These are phyloP conservation scores for Wolfiporia cocos DNA, from an alignment of 1,284 basidiomycete species.

Conservation along the genomic window DNA sequence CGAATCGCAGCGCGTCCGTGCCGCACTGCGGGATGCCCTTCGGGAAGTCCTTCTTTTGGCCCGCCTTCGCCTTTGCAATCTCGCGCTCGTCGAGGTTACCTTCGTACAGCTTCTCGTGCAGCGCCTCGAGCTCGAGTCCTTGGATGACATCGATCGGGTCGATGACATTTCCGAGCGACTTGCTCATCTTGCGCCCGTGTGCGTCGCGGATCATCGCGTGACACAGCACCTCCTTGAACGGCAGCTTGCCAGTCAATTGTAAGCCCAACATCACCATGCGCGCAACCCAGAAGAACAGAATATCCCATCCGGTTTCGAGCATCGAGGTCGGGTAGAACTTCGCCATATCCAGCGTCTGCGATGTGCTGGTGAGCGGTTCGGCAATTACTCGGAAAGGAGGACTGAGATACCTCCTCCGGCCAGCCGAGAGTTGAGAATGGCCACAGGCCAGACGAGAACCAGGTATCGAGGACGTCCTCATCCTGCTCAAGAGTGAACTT, in stretches of 20 bases:
- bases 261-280: slow-evolving; percentile 96
- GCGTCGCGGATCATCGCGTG: slow-evolving; percentile 99
- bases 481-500: slow-evolving; percentile 88
- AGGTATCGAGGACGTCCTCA: slow-evolving; percentile 97
- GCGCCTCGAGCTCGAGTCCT: slow-evolving; percentile 76
- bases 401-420: slow-evolving; percentile 73
- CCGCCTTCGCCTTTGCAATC: slow-evolving; percentile 84
- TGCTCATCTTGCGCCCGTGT: slow-evolving; percentile 98
- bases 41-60: slow-evolving; percentile 99
- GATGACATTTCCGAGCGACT: slow-evolving; percentile 97
- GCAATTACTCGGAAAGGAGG: neutral
- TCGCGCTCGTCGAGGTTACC: slow-evolving; percentile 97
- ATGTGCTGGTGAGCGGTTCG: neutral
- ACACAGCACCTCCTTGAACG: slow-evolving; percentile 97
- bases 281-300: slow-evolving; percentile 99
- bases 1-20: slow-evolving; percentile 94
- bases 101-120: slow-evolving; percentile 84
- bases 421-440: slow-evolving; percentile 98
- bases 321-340: slow-evolving; percentile 87
- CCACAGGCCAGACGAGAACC: slow-evolving; percentile 99
- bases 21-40: slow-evolving; percentile 99
- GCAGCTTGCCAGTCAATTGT: slow-evolving; percentile 85
- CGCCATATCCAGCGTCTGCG: slow-evolving; percentile 50
- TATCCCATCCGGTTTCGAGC: slow-evolving; percentile 99
- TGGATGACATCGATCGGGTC: slow-evolving; percentile 97